Evolutionary conservation across 441 rosid genomes (phyloP), one percentile per base, ranked within the genome.

Genomic region (Jatropha podagrica): DNA sequence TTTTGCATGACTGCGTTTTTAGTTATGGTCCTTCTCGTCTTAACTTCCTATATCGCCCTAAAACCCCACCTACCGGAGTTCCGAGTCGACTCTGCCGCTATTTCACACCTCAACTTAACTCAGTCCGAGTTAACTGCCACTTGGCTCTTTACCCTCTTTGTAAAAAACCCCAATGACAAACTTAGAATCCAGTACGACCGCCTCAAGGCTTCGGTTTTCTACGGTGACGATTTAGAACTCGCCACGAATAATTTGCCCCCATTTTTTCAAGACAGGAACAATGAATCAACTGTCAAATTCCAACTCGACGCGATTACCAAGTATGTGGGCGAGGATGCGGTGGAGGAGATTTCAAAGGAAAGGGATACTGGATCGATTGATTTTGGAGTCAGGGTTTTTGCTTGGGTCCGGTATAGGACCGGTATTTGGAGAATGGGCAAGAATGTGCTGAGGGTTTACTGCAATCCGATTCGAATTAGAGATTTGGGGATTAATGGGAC

Each of bases 261-360:
- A 20, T 75, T 75, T 46, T 3, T 46, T 15, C 79, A 68, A 70
- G 66, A 5, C 2, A 32, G 68, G 71, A 40, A 27, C 7, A 63
- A 55, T 18, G 70, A 81, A 61, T 62, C 76, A 14, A 64, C 54
- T 1, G 3, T 77, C 8, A 12, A 14, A 3, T 77, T 81, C 66
- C 67, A 61, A 32, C 8, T 78, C 18, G 58, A 7, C 3, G 61
- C 42, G 8, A 40, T 66, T 3, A 55, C 14, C 26, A 74, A 59
- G 73, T 65, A 65, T 67, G 76, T 74, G 4, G 73, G 69, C n/a
- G 80, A 77, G 17, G n/a, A 56, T 6, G 76, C 66, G 40, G 70
- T 38, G 27, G 38, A 27, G 38, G 58, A 40, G 18, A 71, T 77
- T 23, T 44, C 10, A 12, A 37, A 26, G 7, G 70, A 54, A 23